These are phyloP conservation scores for Ceratobasidium sp. DNA, from an alignment of 1,284 basidiomycete species.

Conservation along the genomic window DNA sequence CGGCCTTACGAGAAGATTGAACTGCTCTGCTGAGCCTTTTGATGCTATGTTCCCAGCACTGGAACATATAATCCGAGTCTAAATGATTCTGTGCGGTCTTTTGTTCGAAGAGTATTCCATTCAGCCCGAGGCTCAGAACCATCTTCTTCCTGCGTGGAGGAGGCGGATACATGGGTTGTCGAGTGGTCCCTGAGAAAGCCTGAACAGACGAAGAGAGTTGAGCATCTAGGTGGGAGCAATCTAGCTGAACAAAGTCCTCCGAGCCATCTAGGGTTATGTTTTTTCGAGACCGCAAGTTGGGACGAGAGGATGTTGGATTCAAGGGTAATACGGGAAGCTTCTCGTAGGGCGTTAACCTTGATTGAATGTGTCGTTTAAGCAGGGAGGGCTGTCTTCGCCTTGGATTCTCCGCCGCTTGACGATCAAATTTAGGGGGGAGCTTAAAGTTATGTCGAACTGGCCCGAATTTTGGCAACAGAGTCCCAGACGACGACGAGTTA, in stretches of 20 bases:
- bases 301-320: slow-evolving; percentile 1
- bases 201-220: neutral
- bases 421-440: neutral
- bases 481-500: neutral
- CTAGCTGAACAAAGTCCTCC: neutral
- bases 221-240: neutral
- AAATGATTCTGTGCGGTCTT: neutral
- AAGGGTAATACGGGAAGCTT: neutral
- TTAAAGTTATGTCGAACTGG: neutral
- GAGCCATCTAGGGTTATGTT: neutral
- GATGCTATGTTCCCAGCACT: neutral
- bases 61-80: neutral
- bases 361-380: neutral
- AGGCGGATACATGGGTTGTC: neutral
- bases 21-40: neutral
- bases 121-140: neutral
- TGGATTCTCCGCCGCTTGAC: neutral
- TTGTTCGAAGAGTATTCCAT: neutral
- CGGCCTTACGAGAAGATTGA: neutral
- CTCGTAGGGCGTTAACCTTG: neutral
- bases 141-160: neutral
- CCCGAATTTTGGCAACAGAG: neutral
- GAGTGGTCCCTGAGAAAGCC: neutral
- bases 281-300: neutral
- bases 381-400: neutral